Evolutionary conservation across 2,329 filamentous ascomycete species (phyloP), one percentile per base, ranked within the genome.

Genomic region (Beauveria sp.): DNA sequence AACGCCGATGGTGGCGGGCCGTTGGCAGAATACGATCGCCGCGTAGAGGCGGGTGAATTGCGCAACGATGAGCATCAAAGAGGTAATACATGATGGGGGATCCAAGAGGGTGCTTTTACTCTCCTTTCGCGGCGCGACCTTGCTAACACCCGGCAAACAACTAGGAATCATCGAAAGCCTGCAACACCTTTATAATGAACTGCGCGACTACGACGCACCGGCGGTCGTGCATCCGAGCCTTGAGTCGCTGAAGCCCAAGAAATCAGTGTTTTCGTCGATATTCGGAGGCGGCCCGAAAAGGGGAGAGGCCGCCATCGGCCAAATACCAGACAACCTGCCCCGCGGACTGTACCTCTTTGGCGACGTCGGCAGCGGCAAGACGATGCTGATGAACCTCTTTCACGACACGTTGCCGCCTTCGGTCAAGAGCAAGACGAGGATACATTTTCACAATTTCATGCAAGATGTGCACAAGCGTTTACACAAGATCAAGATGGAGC

Each of bases 381-480:
- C 95, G 2, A 99, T 99, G 95, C 81, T 99, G 71, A 99, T 99
- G 95, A 93, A 99, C 72, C 80, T 99, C 55, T 97, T 98, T 74
- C 96, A 93, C 77, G 93, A 98, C 66, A 97, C 93, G 0, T 79
- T 98, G 24, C 95, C 95, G 0, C 73, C 79, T 18, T 88, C 88
- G 63, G 92, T 98, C 66, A 83, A 81, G 62, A 85, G 86, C 38
- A 97, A 96, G 78, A 96, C 88, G 52, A 84, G 95, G 53, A 97
- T 99, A 70, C 95, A 99, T 78, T 99, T 99, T 76, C 92, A 98
- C 79, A 96, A 96, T 74, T 99, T 99, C 79, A 99, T 99, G 95
- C 95, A 98, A 74, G 90, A 96, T 73, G 89, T 98, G 54, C 95
- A 99, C 77, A 91, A 88, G 73, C 84, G 93, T 63, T 78, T 98